These are phyloP conservation scores for Themeda triandra DNA, from an alignment of 176 grass and related monocot genomes.

Conservation along the genomic window DNA sequence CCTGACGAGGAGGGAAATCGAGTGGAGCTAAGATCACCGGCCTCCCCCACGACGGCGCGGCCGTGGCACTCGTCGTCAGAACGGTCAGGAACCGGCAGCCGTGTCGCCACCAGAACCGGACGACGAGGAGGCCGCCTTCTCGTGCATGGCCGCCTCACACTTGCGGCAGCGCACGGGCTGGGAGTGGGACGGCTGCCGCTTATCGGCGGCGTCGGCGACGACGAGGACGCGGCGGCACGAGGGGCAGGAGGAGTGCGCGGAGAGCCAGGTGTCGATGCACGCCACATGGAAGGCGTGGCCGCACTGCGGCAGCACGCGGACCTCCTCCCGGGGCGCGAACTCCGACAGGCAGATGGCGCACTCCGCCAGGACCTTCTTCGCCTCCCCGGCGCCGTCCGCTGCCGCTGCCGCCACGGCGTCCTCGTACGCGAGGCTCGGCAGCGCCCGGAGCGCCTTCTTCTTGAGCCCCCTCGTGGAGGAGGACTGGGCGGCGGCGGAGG, in stretches of 20 bases:
- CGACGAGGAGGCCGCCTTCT: constrained; percentile 13
- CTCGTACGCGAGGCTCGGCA: constrained; percentile 54
- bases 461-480: constrained; percentile 35
- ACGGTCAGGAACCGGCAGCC: constrained; percentile 29
- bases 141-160: constrained; percentile 26
- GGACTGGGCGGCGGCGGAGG: neutral
- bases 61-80: neutral
- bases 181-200: neutral
- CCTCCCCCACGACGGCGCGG: neutral
- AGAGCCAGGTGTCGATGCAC: too few species aligned
- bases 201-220: neutral
- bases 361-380: neutral
- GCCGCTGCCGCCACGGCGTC: constrained; percentile 14
- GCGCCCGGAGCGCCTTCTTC: constrained; percentile 64
- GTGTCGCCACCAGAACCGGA: constrained; percentile 8
- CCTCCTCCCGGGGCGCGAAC: too few species aligned
- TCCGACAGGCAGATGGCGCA: too few species aligned
- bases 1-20: neutral
- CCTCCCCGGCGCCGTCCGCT: neutral
- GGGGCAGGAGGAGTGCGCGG: constrained; percentile 25
- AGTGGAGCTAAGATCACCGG: neutral
- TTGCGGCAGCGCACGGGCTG: constrained; percentile 30
- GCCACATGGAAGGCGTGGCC: too few species aligned
- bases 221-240: constrained; percentile 71
- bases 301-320: too few species aligned